A percentile compares a stretch with the other conserved stretches of the same genome.
phyloP scores from a whole-genome alignment of 2,329 filamentous ascomycete species.

The Phaeosphaeriaceae sp. region DNA sequence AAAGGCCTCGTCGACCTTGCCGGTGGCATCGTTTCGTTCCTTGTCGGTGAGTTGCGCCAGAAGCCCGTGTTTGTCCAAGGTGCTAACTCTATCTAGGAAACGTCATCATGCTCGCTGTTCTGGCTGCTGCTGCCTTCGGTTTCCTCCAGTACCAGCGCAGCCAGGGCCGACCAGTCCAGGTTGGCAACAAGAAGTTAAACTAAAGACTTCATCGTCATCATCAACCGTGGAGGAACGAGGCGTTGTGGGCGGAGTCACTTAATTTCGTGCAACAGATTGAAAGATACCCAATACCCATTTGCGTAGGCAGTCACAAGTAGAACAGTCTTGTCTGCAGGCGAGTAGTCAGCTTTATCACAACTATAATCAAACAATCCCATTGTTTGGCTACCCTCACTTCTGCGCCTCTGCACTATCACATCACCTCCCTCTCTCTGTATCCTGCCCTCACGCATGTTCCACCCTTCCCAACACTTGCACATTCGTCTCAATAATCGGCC shows the following conservation, averaged over 20 bases:
- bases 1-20: constrained; percentile 41
- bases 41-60: constrained; percentile 33
- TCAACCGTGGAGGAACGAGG: neutral
- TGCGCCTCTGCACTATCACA: neutral
- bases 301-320: neutral
- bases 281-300: constrained; percentile 7
- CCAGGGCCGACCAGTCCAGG: constrained; percentile 43
- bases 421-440: neutral
- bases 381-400: neutral
- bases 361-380: neutral
- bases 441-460: neutral
- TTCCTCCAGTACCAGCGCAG: constrained; percentile 47
- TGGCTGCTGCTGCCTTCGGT: constrained; percentile 40
- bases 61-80: neutral
- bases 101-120: constrained; percentile 42
- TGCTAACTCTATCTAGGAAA: constrained; percentile 36
- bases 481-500: constrained; percentile 22
- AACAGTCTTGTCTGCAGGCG: neutral
- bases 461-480: neutral
- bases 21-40: constrained; percentile 42
- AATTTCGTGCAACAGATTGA: neutral
- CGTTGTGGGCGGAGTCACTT: neutral
- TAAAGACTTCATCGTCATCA: constrained; percentile 11
- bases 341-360: neutral
- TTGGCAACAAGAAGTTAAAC: constrained; percentile 49